These are phyloP conservation scores for Tieghemiomyces parasiticus DNA, from an alignment of 192 early-diverging fungal species.

Conservation along the genomic window DNA sequence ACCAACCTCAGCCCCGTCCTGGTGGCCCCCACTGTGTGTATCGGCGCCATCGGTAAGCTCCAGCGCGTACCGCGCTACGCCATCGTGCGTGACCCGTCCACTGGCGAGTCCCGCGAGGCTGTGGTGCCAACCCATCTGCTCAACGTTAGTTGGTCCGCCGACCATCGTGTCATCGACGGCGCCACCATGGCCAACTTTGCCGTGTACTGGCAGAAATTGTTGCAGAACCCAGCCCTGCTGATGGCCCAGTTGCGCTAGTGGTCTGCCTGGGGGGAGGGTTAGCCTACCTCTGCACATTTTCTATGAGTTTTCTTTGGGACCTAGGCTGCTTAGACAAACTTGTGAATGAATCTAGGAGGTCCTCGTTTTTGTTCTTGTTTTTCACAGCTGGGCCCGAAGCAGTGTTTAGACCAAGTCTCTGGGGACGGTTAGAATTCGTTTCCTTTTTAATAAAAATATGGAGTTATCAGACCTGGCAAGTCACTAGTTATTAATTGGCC, in stretches of 20 bases:
- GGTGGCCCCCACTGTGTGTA: slow-evolving; percentile 76
- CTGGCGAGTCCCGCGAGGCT: slow-evolving; percentile 35
- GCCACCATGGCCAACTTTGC: slow-evolving; percentile 91
- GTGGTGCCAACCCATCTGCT: slow-evolving; percentile 64
- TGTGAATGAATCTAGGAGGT: no score
- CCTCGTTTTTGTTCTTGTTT: no score
- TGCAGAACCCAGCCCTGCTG: slow-evolving; percentile 76
- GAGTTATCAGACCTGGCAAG: no score
- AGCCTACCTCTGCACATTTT: no score
- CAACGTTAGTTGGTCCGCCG: slow-evolving; percentile 80
- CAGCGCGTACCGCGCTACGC: slow-evolving; percentile 75
- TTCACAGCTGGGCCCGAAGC: no score
- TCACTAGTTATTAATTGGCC: no score
- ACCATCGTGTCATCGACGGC: slow-evolving; percentile 93
- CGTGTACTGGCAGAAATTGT: slow-evolving; percentile 60
- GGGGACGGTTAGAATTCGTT: no score
- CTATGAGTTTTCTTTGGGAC: no score
- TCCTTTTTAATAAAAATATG: no score
- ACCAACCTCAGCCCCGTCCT: slow-evolving; percentile 77
- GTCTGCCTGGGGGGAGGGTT: no score
- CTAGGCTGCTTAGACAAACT: no score
- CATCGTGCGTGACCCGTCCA: slow-evolving; percentile 28
- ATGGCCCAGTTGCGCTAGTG: slow-evolving; percentile 36
- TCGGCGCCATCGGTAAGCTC: slow-evolving; percentile 76
- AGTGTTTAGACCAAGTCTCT: no score